Conservation (phyloP, 208 protist genomes). For the Acanthamoeba quina region DNA sequence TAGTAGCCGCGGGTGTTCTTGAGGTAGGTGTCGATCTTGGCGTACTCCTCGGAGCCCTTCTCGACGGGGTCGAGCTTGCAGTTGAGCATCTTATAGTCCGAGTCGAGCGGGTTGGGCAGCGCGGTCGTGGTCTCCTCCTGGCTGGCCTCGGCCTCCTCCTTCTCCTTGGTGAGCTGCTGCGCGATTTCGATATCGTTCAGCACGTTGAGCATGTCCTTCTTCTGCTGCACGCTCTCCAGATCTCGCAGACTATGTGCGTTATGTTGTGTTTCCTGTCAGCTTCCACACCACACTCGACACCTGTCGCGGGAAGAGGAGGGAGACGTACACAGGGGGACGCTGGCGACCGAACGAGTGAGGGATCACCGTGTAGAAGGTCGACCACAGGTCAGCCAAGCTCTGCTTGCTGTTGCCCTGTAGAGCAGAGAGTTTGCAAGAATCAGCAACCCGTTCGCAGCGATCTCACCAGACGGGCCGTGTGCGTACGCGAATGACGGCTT, state of each 20-base stretch:
- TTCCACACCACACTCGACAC: no score
- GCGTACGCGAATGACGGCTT: constrained; percentile 64
- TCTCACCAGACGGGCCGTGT: not conserved
- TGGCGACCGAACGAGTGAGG: constrained; percentile 78
- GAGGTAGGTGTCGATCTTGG: constrained; percentile 70
- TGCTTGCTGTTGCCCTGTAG: not conserved
- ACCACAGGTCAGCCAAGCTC: constrained; percentile 56
- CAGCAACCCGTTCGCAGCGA: not conserved
- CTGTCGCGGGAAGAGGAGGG: not conserved
- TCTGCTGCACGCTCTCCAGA: constrained; percentile 73
- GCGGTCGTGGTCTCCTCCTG: not conserved
- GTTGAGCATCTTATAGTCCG: constrained; percentile 63
- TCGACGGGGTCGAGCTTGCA: constrained; percentile 60
- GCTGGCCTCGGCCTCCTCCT: constrained; percentile 64
- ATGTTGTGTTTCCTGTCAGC: not conserved
- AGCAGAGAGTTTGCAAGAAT: not conserved
- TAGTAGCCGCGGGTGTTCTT: constrained; percentile 73
- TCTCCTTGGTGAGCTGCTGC: constrained; percentile 72
- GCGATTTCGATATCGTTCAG: constrained; percentile 82
- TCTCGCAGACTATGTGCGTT: constrained; percentile 27
- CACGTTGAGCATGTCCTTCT: constrained; percentile 83
- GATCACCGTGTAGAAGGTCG: constrained; percentile 86
- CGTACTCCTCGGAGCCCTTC: constrained; percentile 57
- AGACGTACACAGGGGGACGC: constrained; percentile 40
- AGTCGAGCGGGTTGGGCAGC: constrained; percentile 69